Conservation (phyloP, 306 rosid genomes). For the Lathyrus tuberosus region DNA sequence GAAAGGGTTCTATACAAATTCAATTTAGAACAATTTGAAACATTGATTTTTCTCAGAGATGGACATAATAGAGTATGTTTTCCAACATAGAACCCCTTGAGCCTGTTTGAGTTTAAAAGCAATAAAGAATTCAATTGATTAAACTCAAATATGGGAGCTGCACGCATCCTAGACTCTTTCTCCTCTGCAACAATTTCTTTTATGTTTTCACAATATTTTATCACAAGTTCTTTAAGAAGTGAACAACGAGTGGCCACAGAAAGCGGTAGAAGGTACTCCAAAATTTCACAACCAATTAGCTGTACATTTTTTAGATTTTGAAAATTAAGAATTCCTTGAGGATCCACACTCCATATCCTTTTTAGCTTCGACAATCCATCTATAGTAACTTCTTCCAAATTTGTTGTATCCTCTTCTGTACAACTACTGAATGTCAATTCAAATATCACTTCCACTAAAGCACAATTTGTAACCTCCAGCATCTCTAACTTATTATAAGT, state of each 20-base stretch:
- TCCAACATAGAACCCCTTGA: no score
- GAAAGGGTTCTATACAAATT: not conserved
- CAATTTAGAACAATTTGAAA: not conserved
- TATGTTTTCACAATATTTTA: not conserved
- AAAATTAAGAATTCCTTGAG: not conserved
- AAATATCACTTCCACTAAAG: not conserved
- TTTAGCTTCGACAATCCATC: not conserved
- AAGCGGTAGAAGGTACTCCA: constrained; percentile 4
- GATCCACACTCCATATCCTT: constrained; percentile 14
- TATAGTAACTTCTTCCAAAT: not conserved
- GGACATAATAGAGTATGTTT: not conserved
- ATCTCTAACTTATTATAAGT: not conserved
- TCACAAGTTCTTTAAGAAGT: not conserved
- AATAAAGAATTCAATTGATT: not conserved
- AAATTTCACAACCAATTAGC: not conserved
- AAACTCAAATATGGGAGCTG: not conserved
- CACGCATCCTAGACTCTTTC: not conserved
- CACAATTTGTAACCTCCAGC: not conserved
- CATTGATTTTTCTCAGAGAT: not conserved
- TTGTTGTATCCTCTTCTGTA: not conserved
- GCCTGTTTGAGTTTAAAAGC: not conserved
- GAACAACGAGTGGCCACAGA: not conserved
- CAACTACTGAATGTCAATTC: not conserved
- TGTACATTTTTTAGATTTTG: not conserved
- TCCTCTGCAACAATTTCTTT: not conserved